Percentiles rank a stretch among this genome's conserved stretches.
These are phyloP conservation scores for Kodamaea leandrae DNA, from an alignment of 805 yeast species.

Conservation along the genomic window DNA sequence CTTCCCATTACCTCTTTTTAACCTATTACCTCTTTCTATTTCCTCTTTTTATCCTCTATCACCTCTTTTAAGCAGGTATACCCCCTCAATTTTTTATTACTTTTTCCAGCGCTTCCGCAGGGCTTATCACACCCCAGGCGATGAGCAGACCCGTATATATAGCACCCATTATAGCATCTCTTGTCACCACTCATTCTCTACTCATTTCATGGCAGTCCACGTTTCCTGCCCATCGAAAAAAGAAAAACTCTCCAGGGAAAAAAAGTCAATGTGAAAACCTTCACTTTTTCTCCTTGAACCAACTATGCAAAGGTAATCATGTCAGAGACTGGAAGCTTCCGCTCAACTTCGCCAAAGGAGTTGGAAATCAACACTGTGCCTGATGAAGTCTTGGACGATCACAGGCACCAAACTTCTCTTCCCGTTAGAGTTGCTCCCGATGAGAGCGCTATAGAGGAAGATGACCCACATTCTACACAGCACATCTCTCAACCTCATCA, in stretches of 20 bases:
- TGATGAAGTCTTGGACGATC: slow-evolving; percentile 40
- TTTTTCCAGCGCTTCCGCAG: no score
- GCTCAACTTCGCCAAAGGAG: slow-evolving; percentile 27
- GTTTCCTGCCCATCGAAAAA: neutral
- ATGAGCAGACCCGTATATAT: no score
- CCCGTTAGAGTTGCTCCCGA: slow-evolving; percentile 19
- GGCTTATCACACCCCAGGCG: no score
- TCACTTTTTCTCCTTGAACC: neutral
- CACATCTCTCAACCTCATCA: neutral
- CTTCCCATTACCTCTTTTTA: no score
- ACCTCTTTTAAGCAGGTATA: no score
- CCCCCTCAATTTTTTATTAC: no score
- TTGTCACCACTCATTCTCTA: no score
- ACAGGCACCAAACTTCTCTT: slow-evolving; percentile 38
- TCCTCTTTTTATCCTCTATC: no score
- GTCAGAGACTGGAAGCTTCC: slow-evolving; percentile 42
- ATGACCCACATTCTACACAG: neutral
- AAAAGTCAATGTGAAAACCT: slow-evolving; percentile 1
- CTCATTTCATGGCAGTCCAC: neutral
- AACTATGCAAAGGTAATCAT: slow-evolving; percentile 17
- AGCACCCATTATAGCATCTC: no score
- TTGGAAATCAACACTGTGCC: slow-evolving; percentile 19
- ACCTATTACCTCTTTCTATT: no score
- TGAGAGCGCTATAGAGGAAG: slow-evolving; percentile 13
- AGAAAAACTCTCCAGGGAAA: neutral